Base-by-base conservation (phyloP, 805 yeast genomes). In the Tetrapisispora iriomotensis region DNA sequence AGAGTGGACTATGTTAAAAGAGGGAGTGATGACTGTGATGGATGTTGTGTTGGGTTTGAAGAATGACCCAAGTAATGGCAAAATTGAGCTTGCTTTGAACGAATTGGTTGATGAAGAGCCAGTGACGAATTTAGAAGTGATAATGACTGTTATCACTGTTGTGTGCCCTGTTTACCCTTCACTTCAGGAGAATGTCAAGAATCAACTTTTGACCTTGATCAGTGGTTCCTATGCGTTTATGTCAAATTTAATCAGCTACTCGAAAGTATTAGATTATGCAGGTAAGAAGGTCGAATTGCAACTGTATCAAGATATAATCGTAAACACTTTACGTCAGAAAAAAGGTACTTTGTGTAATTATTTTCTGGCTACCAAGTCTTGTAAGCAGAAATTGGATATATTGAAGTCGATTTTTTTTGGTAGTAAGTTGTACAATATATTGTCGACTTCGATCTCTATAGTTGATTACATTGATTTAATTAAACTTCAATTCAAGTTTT, bases 371-470 rank as follows among this genome's bases (percentile, higher is more conserved):
- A n/a, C 29, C 5, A 17, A 28, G 3, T 23, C 21, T 1, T 36
- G 21, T 8, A 32, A 17, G 19, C 34, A 42, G 17, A 22, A 14
- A 21, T 35, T 34, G 7, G 39, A 36, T 21, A 32, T 40, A 13
- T 5, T 58, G 3, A 52, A 49, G 27, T 34, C 60, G 1, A 12
- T 50, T 0, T 45, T 59, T 22, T 60, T 57, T 46, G 65, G 65
- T 0, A 60, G 64, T 37, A 58, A 46, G 37, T n/a, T 60, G 6
- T 57, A 49, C 32, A 61, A 60, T 42, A 21, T 48, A 5, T 29
- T 60, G n/a, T 35, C 46, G 3, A 21, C 40, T 2, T 45, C 45
- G 4, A 31, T 50, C 7, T 45, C 41, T 34, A 49, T 58, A 25
- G 20, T 47, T 2, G 43, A 47, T 8, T 59, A 54, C 29, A 31